Conservation (phyloP, 495 filamentous ascomycete genomes). For the Letharia columbiana region DNA sequence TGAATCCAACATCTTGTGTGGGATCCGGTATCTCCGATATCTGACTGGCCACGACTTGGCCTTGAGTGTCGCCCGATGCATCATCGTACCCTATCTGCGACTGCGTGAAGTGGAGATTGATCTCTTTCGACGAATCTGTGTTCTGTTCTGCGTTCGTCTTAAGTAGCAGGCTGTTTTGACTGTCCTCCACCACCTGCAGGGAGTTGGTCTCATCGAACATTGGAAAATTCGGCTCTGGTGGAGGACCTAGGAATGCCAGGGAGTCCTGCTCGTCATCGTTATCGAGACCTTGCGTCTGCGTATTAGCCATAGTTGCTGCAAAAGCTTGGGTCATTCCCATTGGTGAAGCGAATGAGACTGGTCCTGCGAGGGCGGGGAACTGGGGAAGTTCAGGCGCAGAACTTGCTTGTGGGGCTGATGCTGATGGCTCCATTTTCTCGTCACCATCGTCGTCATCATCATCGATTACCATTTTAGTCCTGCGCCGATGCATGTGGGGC, state of each 20-base stretch:
- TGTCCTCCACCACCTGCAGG: slow-evolving; percentile 56
- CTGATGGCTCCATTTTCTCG: background rate
- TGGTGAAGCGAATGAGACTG: slow-evolving; percentile 25
- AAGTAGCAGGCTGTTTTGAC: slow-evolving; percentile 37
- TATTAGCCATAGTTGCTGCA: slow-evolving; percentile 78
- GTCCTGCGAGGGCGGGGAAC: slow-evolving; percentile 2
- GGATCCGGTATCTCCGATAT: slow-evolving; percentile 59
- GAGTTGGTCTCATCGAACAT: slow-evolving; percentile 39
- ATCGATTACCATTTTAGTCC: slow-evolving; percentile 36
- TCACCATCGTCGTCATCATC: slow-evolving; percentile 44
- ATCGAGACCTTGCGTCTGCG: slow-evolving; percentile 27
- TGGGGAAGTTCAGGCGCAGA: slow-evolving; percentile 13
- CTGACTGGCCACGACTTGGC: slow-evolving; percentile 46
- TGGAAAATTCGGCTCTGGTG: slow-evolving; percentile 47
- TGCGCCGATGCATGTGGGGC: slow-evolving; percentile 30
- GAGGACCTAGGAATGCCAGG: slow-evolving; percentile 39
- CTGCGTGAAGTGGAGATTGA: slow-evolving; percentile 45
- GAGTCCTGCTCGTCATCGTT: slow-evolving; percentile 36
- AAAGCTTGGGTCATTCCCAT: slow-evolving; percentile 87
- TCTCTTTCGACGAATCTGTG: slow-evolving; percentile 27
- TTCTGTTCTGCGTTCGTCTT: slow-evolving; percentile 12
- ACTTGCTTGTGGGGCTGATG: slow-evolving; percentile 29
- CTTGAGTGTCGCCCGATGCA: slow-evolving; percentile 33
- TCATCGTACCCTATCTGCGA: slow-evolving; percentile 46
- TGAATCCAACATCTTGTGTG: slow-evolving; percentile 80